Evolutionary conservation across 768 basidiomycete species (phyloP), one percentile per base, ranked within the genome.

Genomic region (Lyophyllum atratum): DNA sequence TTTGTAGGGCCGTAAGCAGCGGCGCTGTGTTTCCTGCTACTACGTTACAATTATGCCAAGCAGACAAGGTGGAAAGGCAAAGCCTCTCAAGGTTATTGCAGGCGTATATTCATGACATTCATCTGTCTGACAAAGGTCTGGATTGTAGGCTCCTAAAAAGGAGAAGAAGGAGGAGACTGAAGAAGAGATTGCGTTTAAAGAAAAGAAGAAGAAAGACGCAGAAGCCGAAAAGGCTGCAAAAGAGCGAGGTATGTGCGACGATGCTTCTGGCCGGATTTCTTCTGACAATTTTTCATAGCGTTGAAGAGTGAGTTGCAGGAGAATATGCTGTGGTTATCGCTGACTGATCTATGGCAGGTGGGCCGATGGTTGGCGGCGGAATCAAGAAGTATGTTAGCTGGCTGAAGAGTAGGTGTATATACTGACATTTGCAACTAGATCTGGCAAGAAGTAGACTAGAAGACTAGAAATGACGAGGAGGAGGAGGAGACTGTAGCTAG

Each of bases 51-150:
- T 59, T 67, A 87, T 87, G 86, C 74, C 84, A 28, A 74, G 80
- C 68, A 82, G 90, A 76, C 87, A 90, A 78, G 90, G 89, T 59
- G 92, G 92, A 68, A 93, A 94, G 75, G 67, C 87, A 52, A 94
- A 94, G 82, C 92, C 92, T 52, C 74, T 93, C 63, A 93, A 93
- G 90, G 92, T 86, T 59, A 50, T 55, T 28, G 17, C 51, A 49
- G 49, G 24, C 37, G 44, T 44, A 22, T 60, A 4, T 25, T 40
- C 9, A 28, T 34, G 19, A 25, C 55, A 22, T 12, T 50, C 55
- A 25, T 37, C 25, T 45, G 52, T 51, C 33, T 53, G 29, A 57
- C 15, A 26, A 42, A 56, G 31, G 45, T 33, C 43, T 56, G 40
- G 58, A 52, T 37, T 51, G 39, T 60, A 94, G 92, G 86, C 90